Evolutionary conservation across 306 rosid species (phyloP).

Genomic region (Mimosa pudica): DNA sequence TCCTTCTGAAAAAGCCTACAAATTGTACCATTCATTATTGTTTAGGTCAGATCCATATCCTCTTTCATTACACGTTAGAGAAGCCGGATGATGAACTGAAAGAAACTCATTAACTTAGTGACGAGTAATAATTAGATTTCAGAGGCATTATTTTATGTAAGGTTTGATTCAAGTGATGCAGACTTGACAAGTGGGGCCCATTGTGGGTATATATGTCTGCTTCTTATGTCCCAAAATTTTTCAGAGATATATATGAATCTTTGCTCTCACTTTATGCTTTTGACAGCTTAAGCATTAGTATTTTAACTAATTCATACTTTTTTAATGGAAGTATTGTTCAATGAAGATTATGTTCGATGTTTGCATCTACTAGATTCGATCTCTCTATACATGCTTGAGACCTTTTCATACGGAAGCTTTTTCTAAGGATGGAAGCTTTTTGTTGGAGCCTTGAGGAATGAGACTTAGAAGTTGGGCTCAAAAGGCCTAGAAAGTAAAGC

Average conservation of each 20-base stretch:
- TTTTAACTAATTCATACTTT: background rate
- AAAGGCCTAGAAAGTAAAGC: background rate
- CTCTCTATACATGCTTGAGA: background rate
- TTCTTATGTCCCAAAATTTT: background rate
- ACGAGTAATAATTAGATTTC: background rate
- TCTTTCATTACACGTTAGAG: background rate
- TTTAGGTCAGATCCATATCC: background rate
- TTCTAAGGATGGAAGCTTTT: background rate
- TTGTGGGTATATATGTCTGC: background rate
- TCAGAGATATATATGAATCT: background rate
- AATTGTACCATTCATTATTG: background rate
- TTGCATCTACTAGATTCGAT: background rate
- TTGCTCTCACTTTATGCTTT: background rate
- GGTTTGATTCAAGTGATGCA: background rate
- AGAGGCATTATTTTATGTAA: background rate
- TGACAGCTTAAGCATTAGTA: background rate
- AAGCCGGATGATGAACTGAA: background rate
- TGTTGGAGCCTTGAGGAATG: background rate
- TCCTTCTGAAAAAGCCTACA: slow-evolving; percentile 9
- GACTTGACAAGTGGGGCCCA: background rate
- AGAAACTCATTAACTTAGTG: background rate
- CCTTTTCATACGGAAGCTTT: background rate
- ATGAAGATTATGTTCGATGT: background rate
- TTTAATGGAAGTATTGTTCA: background rate
- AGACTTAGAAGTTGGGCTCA: background rate